phyloP scores from a whole-genome alignment of 768 basidiomycete genomes.

The Suillus americanus region DNA sequence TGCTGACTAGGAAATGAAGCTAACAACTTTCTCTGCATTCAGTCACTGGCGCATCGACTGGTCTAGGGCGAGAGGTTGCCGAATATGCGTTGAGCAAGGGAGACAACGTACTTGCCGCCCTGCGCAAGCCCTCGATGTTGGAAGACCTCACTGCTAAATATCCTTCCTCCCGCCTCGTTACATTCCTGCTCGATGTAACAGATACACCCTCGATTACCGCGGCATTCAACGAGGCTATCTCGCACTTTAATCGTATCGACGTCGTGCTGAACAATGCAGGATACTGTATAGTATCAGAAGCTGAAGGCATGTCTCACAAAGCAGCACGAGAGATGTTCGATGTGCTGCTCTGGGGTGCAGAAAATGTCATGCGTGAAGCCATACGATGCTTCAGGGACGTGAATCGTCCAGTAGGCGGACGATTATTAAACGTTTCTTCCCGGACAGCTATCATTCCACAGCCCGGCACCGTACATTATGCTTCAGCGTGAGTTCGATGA shows the following conservation, averaged over 20 bases:
- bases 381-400: conserved; percentile 36
- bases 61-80: conserved; percentile 37
- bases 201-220: conserved; percentile 28
- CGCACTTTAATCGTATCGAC: conserved; percentile 40
- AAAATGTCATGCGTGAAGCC: conserved; percentile 33
- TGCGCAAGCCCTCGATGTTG: conserved; percentile 39
- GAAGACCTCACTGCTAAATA: conserved; percentile 31
- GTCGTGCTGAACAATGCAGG: conserved; percentile 48
- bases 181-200: conserved; percentile 43
- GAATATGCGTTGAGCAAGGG: conserved; percentile 37
- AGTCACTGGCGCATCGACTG: conserved; percentile 44
- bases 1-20: not conserved
- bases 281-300: conserved; percentile 43
- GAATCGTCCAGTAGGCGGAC: conserved; percentile 35
- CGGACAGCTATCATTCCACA: conserved; percentile 24
- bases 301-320: conserved; percentile 84
- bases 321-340: conserved; percentile 61
- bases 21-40: not conserved
- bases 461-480: conserved; percentile 22
- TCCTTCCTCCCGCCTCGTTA: conserved; percentile 33
- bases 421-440: conserved; percentile 35
- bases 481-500: conserved; percentile 26
- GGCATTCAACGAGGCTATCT: conserved; percentile 36
- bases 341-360: conserved; percentile 33
- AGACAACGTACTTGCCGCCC: conserved; percentile 43